Conservation (phyloP, 2,329 filamentous ascomycete species). For the Fusarium oligoseptatum region DNA sequence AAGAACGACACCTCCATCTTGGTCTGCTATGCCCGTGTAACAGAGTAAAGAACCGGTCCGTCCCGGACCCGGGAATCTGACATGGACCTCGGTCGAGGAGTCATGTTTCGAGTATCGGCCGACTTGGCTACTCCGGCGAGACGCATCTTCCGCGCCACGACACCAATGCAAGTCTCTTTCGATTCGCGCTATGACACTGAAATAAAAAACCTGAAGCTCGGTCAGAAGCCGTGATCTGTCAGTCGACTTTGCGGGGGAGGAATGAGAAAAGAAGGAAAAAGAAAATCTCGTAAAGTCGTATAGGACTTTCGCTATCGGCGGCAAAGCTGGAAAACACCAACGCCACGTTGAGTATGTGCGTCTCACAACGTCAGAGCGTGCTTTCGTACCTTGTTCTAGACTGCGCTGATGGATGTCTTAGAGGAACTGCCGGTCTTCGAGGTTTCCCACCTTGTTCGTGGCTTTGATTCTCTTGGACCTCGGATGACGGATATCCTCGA, state of each 20-base stretch:
- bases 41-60: conserved; percentile 8
- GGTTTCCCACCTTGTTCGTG: neutral
- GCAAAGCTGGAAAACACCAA: conserved; percentile 1
- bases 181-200: neutral
- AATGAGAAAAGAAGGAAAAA: conserved; percentile 1
- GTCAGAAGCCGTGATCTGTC: conserved; percentile 10
- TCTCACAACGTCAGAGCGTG: neutral
- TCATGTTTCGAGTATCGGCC: conserved; percentile 9
- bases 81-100: neutral
- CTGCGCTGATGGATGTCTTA: neutral
- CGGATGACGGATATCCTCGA: conserved; percentile 1
- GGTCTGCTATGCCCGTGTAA: neutral
- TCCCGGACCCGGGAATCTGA: neutral
- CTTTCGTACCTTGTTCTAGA: neutral
- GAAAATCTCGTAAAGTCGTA: neutral
- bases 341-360: neutral
- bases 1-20: neutral
- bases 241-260: conserved; percentile 2
- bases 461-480: neutral
- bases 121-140: neutral
- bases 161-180: conserved; percentile 1
- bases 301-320: conserved; percentile 9
- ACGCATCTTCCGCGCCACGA: neutral
- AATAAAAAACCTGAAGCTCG: neutral
- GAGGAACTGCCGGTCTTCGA: neutral